phyloP scores from a whole-genome alignment of 148 eudicot species.

The Vaccinium corymbosum region DNA sequence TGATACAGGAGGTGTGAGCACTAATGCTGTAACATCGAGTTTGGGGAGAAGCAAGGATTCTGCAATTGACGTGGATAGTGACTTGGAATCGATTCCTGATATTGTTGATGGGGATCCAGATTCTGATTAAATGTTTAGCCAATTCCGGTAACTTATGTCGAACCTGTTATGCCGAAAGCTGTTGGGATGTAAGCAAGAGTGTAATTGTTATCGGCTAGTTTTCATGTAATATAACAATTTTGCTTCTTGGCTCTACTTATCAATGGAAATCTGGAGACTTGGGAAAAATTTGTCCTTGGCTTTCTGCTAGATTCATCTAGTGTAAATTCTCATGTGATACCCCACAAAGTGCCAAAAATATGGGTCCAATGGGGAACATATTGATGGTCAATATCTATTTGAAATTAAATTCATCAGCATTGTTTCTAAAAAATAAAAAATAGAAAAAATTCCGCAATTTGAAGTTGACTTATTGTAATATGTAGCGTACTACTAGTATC shows the following conservation, averaged over 20 bases:
- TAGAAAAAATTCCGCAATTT: too few relatives aligned
- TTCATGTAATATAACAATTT: neutral
- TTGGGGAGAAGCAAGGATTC: slow-evolving; percentile 11
- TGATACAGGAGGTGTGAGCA: slow-evolving; percentile 1
- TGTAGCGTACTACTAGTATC: too few relatives aligned
- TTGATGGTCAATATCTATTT: too few relatives aligned
- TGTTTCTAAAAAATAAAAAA: too few relatives aligned
- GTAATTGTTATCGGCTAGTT: neutral
- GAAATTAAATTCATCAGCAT: too few relatives aligned
- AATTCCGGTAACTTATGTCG: neutral
- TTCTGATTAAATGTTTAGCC: slow-evolving; percentile 29
- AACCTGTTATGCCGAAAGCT: too few relatives aligned
- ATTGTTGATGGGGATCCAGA: slow-evolving; percentile 51
- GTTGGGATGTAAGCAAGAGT: neutral
- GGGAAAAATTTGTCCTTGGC: neutral
- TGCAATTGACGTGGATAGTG: slow-evolving; percentile 22
- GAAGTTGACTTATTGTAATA: too few relatives aligned
- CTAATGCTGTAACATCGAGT: neutral
- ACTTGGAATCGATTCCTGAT: slow-evolving; percentile 42
- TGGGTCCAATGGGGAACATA: too few relatives aligned
- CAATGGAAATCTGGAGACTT: neutral
- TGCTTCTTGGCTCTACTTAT: neutral
- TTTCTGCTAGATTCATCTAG: neutral
- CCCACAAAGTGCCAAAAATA: too few relatives aligned
- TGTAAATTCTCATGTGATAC: neutral